Base-by-base conservation (phyloP, 768 basidiomycete species). In the Antrodiella citrinella region DNA sequence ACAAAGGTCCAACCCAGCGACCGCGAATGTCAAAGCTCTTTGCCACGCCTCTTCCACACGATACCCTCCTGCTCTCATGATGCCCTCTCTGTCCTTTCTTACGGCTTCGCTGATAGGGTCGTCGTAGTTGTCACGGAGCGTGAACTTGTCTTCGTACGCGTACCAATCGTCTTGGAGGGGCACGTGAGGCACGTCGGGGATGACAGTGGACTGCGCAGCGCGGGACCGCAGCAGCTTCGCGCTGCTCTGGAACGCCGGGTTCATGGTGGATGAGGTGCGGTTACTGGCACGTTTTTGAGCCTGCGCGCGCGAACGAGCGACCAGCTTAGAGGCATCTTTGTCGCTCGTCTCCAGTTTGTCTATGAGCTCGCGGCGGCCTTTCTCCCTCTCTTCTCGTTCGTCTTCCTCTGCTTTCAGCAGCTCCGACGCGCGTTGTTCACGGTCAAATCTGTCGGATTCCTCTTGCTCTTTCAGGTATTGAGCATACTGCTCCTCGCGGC, bases 61-160 rank as follows among this genome's bases (percentile, higher is more conserved):
- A 62, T 91, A 94, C 7, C 91, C 91, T 7, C 90, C 91, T 19
- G 81, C 90, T 40, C 83, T 72, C 84, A 86, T 86, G 56, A 84
- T 81, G 12, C 84, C 86, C 53, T 86, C 86, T 50, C 79, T 67
- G 61, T 91, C 88, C 57, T 78, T 76, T 57, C 85, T 70, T 18
- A 91, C 84, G 12, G 84, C 83, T 50, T 87, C 86, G 56, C 86
- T 89, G 58, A 77, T 70, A 39, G 82, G 75, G 57, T 91, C 89
- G 45, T 81, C 72, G 65, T 92, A 93, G 11, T 72, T 71, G 24
- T 68, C 67, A 48, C 68, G 69, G 46, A 89, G 48, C 20, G 67
- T 64, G 59, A 76, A 88, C 68, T 74, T 72, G 57, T 87, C 84
- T 44, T 87, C 82, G 55, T 86, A 89, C 2, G 77, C 74, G 65